A percentile compares a stretch with the other conserved stretches of the same genome.
Conservation (phyloP, 352 stramenopile genomes). For the Pythium angustatum region DNA sequence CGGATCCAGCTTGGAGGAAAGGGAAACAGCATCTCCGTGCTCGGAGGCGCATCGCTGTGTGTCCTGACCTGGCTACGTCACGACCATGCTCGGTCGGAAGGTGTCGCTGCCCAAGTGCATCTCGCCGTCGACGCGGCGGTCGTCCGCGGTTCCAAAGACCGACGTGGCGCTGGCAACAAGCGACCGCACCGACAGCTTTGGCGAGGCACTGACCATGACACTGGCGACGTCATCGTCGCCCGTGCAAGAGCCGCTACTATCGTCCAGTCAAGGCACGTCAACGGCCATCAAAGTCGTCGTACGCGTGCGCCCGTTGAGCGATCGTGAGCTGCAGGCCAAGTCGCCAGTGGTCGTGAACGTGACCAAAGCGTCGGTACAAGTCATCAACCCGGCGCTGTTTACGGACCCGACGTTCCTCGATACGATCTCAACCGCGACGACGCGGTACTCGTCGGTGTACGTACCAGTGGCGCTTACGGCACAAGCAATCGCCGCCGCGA, state of each 20-base stretch:
- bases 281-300: conserved; percentile 76
- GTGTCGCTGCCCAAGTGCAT: conserved; percentile 32
- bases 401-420: conserved; percentile 55
- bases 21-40: background rate
- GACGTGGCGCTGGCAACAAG: background rate
- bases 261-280: conserved; percentile 13
- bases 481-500: conserved; percentile 37
- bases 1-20: too few relatives aligned
- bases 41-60: too few relatives aligned
- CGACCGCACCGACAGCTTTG: background rate
- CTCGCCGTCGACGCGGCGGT: conserved; percentile 18
- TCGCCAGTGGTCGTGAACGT: conserved; percentile 59
- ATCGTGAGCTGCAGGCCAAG: conserved; percentile 48
- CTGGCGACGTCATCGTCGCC: background rate
- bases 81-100: conserved; percentile 28
- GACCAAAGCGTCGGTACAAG: conserved; percentile 47
- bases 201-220: background rate
- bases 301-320: conserved; percentile 63
- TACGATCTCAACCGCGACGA: conserved; percentile 31
- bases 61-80: too few relatives aligned
- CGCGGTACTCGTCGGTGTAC: conserved; percentile 27
- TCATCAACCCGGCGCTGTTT: conserved; percentile 68
- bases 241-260: conserved; percentile 27
- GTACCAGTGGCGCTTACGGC: conserved; percentile 33
- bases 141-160: conserved; percentile 10